Conservation (phyloP, 176 grass and related monocot species). For the Cymbopogon citratus region DNA sequence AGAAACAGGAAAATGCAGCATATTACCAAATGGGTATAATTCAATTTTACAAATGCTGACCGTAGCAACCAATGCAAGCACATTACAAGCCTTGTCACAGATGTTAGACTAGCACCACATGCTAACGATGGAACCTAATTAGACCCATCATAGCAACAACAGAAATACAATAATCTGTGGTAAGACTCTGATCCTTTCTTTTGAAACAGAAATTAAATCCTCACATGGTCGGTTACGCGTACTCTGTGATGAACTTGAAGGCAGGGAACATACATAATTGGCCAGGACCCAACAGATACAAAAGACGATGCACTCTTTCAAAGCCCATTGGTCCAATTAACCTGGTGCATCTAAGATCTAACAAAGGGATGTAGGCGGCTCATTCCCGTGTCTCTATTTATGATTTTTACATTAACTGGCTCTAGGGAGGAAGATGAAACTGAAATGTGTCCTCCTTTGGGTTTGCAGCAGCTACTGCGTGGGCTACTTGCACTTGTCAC, state of each 20-base stretch:
- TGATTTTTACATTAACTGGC: neutral
- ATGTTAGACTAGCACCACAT: neutral
- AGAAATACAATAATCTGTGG: neutral
- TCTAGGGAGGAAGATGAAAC: neutral
- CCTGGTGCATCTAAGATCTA: neutral
- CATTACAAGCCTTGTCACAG: neutral
- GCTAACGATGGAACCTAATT: neutral
- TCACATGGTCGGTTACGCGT: neutral
- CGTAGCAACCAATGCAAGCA: neutral
- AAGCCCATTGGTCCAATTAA: neutral
- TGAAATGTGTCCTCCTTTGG: neutral
- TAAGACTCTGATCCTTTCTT: neutral
- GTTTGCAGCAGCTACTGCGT: neutral
- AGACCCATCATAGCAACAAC: neutral
- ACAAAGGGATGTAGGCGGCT: neutral
- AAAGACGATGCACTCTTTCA: neutral
- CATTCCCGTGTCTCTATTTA: neutral
- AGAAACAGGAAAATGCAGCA: conserved; percentile 15
- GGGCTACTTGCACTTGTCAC: neutral
- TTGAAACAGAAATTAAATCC: neutral
- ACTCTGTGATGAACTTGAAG: neutral
- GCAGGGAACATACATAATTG: neutral
- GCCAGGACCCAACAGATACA: neutral
- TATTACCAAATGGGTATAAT: conserved; percentile 11
- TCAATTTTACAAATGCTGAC: neutral